Percentiles rank a stretch among this genome's conserved stretches.
These are phyloP conservation scores for Macroventuria anomochaeta DNA, from an alignment of 2,329 filamentous ascomycete genomes.

Conservation along the genomic window DNA sequence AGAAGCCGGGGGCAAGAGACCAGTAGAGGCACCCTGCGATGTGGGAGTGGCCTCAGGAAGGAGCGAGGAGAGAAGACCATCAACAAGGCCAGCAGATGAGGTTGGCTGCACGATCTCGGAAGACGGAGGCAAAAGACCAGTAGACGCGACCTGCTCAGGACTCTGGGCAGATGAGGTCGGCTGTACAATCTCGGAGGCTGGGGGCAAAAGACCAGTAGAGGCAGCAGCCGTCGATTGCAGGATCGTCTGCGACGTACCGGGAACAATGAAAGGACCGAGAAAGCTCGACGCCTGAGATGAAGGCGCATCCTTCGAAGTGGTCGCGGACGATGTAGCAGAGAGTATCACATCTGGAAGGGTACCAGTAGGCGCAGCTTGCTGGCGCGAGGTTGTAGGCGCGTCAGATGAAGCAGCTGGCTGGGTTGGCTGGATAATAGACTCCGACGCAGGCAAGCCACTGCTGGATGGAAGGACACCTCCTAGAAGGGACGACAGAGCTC, in stretches of 20 bases:
- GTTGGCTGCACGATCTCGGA: conserved; percentile 12
- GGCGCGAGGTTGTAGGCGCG: conserved; percentile 8
- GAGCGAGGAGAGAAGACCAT: conserved; percentile 22
- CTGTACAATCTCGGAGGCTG: conserved; percentile 11
- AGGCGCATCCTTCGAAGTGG: conserved; percentile 10
- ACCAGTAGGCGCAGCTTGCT: conserved; percentile 21
- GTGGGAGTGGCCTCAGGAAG: conserved; percentile 16
- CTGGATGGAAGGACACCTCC: conserved; percentile 15
- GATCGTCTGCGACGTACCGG: conserved; percentile 27
- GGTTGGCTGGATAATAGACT: conserved; percentile 7
- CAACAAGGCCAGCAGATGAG: conserved; percentile 13
- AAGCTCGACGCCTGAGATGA: conserved; percentile 24
- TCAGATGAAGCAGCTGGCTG: background rate
- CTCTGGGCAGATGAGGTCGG: conserved; percentile 19
- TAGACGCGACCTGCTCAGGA: conserved; percentile 12
- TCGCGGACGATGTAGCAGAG: conserved; percentile 21
- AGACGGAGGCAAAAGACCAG: conserved; percentile 9
- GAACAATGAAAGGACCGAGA: conserved; percentile 33
- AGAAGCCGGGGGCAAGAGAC: conserved; percentile 13
- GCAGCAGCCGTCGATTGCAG: no score
- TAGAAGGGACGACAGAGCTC: conserved; percentile 9
- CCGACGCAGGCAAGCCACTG: conserved; percentile 12
- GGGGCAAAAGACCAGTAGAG: conserved; percentile 25
- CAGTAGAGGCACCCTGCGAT: conserved; percentile 13
- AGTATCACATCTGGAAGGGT: conserved; percentile 23